Evolutionary conservation across 2,329 filamentous ascomycete species (phyloP).

Genomic region (Fusarium ramigenum): DNA sequence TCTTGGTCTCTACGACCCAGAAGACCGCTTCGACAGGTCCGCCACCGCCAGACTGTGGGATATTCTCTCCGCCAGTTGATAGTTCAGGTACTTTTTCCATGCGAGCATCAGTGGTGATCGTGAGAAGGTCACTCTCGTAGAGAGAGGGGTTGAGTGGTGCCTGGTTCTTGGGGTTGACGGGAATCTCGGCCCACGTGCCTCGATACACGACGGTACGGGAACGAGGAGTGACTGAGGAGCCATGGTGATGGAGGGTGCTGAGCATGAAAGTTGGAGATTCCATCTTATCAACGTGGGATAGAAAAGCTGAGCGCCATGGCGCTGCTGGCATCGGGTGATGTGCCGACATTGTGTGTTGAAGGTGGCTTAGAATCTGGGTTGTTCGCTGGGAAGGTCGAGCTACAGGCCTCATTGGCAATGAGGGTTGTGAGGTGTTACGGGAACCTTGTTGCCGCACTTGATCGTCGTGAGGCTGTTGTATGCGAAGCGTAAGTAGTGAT

Average conservation of each 20-base stretch:
- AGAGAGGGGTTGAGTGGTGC: constrained; percentile 73
- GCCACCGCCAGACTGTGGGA: constrained; percentile 64
- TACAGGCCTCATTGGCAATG: constrained; percentile 31
- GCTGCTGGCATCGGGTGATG: constrained; percentile 47
- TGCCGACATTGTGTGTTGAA: constrained; percentile 44
- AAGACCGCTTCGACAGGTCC: constrained; percentile 83
- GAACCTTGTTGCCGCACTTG: background rate
- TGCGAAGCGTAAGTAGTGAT: constrained; percentile 6
- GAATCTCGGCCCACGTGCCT: constrained; percentile 81
- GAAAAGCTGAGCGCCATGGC: constrained; percentile 63
- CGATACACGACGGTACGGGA: constrained; percentile 85
- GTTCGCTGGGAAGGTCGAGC: constrained; percentile 37
- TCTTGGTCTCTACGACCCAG: constrained; percentile 76
- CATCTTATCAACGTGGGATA: constrained; percentile 61
- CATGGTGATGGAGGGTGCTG: constrained; percentile 57
- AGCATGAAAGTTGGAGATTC: constrained; percentile 60
- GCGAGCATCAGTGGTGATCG: constrained; percentile 87
- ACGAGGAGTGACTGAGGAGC: constrained; percentile 59
- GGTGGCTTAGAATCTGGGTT: constrained; percentile 42
- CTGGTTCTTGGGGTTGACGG: constrained; percentile 76
- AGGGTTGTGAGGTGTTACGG: background rate
- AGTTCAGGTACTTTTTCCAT: constrained; percentile 87
- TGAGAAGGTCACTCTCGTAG: constrained; percentile 80
- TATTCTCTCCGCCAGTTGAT: constrained; percentile 53
- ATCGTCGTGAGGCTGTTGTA: background rate